Base-by-base conservation (phyloP, 306 rosid species). In the Cicer arietinum region DNA sequence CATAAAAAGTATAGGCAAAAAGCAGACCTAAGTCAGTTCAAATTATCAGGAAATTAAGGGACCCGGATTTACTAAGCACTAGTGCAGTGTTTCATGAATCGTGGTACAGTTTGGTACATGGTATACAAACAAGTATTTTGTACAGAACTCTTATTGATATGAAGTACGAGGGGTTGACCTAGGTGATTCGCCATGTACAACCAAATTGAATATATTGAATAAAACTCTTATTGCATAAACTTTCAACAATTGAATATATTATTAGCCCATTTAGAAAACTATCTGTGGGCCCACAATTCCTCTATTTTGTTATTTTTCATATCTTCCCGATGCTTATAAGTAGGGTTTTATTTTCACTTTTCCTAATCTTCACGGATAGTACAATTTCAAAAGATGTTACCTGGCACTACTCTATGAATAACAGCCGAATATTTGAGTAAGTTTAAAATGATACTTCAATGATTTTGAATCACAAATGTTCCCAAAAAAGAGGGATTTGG, bases 301-400 rank as follows among this genome's bases (percentile, higher is more conserved):
- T 72, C 30, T 58, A 44, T 58, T 73, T 45, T 20, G 2, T 61
- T 74, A 58, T 9, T 73, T 73, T 45, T 59, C 59, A 46, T 51
- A 69, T 51, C 11, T n/a, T 11, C 51, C n/a, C 16, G 11, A 47
- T 73, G 30, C 46, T 22, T 46, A 60, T 22, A 25, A 25, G 46
- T 59, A 59, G 47, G 18, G 8, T 6, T 73, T 73, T 7, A 1
- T 72, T 56, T 73, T 30, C 57, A 57, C 37, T 30, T 30, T 30
- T 30, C 37, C 37, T 30, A 30, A 30, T 40, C 77, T 56, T 22
- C 67, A 22, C 30, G 12, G 43, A 6, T 52, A 39, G 51, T 70
- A 39, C 74, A 69, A 45, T 67, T 11, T 46, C 57, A 45, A 7
- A 67, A 14, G 71, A 44, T 12, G 44, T 6, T 30, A 14, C 54